Base-by-base conservation (phyloP, 2,329 filamentous ascomycete genomes). In the Apiospora arundinis region DNA sequence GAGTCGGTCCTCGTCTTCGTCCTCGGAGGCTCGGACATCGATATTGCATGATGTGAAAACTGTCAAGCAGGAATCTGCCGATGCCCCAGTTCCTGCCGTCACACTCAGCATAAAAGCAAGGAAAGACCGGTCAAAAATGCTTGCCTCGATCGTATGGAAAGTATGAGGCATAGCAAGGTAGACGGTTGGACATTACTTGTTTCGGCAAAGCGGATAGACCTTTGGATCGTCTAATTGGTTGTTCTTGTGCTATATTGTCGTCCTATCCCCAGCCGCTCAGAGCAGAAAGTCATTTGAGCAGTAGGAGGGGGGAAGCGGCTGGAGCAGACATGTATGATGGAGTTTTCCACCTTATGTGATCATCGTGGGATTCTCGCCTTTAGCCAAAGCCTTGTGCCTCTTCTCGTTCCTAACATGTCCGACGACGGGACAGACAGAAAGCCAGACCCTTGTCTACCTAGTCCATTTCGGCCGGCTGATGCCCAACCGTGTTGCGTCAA, bases 401-500 rank as follows among this genome's bases (percentile, higher is more conserved):
- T 32, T 45, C 18, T 63, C 52, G 52, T 37, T 37, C 52, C 52
- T 63, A 40, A 63, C 32, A 40, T 63, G 56, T 63, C 56, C 56
- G 56, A 63, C 56, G 56, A 63, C 52, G 32, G 52, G 42, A 45
- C 56, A 63, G 56, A 28, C 56, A 63, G 56, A 67, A 48, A 37
- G 37, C 49, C 46, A 65, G 40, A 68, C 66, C 66, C 66, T 48
- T 46, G 66, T 68, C 66, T 69, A 67, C 44, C 67, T 69, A 60
- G 52, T 66, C 28, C 67, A 45, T 67, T 37, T 44, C 32, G 40
- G 37, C 65, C 23, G 44, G 70, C 72, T 76, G 75, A 74, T 75
- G 78, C 78, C 78, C 78, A 80, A 80, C 78, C 77, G 78, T 18
- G 52, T 40, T 63, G 56, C 56, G 32, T 63, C 69, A 77, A 77